Percentiles rank a stretch among this genome's conserved stretches.
Evolutionary conservation across 345 rosid genomes (phyloP).

Genomic region (Adansonia digitata): DNA sequence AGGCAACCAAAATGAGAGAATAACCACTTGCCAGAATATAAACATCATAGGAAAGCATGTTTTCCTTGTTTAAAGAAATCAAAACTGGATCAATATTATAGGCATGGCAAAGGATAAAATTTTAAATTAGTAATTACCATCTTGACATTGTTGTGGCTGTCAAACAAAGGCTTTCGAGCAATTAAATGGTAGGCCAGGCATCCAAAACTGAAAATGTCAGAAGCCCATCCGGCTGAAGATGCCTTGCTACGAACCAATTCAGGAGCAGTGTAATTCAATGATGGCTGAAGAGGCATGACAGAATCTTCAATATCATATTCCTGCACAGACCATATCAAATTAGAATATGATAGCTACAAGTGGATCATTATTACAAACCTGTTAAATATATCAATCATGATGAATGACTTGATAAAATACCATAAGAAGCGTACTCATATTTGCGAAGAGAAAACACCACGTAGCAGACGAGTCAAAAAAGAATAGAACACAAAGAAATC

Average conservation of each 20-base stretch:
- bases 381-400: background rate
- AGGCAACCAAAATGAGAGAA: background rate
- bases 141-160: slow-evolving; percentile 95
- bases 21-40: background rate
- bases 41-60: background rate
- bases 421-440: background rate
- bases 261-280: slow-evolving; percentile 92
- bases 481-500: background rate
- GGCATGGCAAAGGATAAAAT: slow-evolving; percentile 1
- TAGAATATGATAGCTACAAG: slow-evolving; percentile 12
- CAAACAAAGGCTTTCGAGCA: slow-evolving; percentile 80
- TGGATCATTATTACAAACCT: background rate
- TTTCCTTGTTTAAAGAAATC: background rate
- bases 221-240: slow-evolving; percentile 64
- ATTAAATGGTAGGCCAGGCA: slow-evolving; percentile 90
- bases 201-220: slow-evolving; percentile 95
- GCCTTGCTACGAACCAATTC: slow-evolving; percentile 76
- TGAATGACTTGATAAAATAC: background rate
- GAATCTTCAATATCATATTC: slow-evolving; percentile 97
- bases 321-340: slow-evolving; percentile 34
- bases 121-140: slow-evolving; percentile 51
- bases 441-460: background rate
- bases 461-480: background rate
- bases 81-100: background rate
- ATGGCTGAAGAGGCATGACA: slow-evolving; percentile 84